Evolutionary conservation across 352 stramenopile species (phyloP), one percentile per base, ranked within the genome.

Genomic region (Phytophthora macrochlamydospora): DNA sequence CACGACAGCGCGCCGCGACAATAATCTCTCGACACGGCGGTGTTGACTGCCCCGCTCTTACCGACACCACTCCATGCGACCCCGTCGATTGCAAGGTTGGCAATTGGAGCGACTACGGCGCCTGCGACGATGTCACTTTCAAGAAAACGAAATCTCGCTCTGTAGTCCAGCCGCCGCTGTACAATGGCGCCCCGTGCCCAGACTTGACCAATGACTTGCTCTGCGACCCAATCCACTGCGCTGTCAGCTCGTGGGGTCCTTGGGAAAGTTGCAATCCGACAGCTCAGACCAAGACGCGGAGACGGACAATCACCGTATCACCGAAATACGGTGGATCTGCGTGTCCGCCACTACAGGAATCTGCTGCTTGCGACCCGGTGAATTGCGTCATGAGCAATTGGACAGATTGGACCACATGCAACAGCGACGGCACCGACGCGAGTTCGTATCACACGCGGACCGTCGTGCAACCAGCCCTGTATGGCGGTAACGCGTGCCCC

Each of bases 161-260:
- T 2, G 59, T 91, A 29, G 55, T 64, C 7, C 45, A 54, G n/a
- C 35, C 65, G 46, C 53, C 82, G 0, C 69, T 77, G 38, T 86
- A 82, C 67, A 62, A 67, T 11, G 84, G 84, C 7, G 51, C 54
- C 0, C 31, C 59, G 0, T 93, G 84, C 45, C 76, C 77, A 1
- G 61, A 76, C 0, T 46, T 79, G 4, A 75, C 63, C 13, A 87
- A 91, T 30, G 75, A 85, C 4, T 35, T 89, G 11, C 28, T 81
- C 2, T 92, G 84, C 43, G 70, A 81, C 1, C 76, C 80, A 1
- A 50, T 88, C 14, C 56, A 89, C 54, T 92, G 84, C 49, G 65
- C 73, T 2, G 37, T 89, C 45, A 80, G 62, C 56, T 42, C 46
- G 0, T 88, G 67, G 66, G 57, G 67, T 9, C 0, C 33, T 1